These are phyloP conservation scores for Collybiopsis luxurians DNA, from an alignment of 768 basidiomycete species.

Conservation along the genomic window DNA sequence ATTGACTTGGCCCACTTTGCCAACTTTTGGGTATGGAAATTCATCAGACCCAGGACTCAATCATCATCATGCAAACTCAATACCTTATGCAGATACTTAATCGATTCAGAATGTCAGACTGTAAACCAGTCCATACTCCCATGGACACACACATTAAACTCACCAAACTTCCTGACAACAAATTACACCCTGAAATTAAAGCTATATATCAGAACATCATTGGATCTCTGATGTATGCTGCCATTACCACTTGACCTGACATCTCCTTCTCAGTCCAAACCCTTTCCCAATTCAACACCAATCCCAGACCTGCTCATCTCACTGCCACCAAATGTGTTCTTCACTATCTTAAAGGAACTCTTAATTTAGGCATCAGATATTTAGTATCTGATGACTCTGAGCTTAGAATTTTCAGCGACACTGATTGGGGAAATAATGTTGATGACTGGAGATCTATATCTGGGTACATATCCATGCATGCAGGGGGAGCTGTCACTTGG, in stretches of 20 bases:
- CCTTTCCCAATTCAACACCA: slow-evolving; percentile 26
- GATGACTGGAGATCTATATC: too few relatives aligned
- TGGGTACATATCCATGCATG: too few relatives aligned
- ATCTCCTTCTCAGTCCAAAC: slow-evolving; percentile 20
- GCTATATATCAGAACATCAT: slow-evolving; percentile 18
- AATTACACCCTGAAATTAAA: slow-evolving; percentile 4
- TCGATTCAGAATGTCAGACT: slow-evolving; percentile 13
- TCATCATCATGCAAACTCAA: not conserved
- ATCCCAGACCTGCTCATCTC: too few relatives aligned
- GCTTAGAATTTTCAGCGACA: too few relatives aligned
- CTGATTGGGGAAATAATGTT: too few relatives aligned
- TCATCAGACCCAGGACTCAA: not conserved
- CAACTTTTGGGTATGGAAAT: slow-evolving; percentile 14
- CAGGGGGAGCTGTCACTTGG: too few relatives aligned
- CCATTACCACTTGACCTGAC: slow-evolving; percentile 13
- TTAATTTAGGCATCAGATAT: too few relatives aligned
- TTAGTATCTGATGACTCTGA: too few relatives aligned
- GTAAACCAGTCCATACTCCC: slow-evolving; percentile 18
- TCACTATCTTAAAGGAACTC: too few relatives aligned
- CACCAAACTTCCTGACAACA: slow-evolving; percentile 6
- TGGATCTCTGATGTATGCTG: slow-evolving; percentile 23
- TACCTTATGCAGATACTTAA: not conserved
- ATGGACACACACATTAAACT: slow-evolving; percentile 14
- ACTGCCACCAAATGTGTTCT: too few relatives aligned
- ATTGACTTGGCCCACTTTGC: slow-evolving; percentile 19